These are phyloP conservation scores for Plasmodium ovale DNA, from an alignment of 169 alveolate species.

Conservation along the genomic window DNA sequence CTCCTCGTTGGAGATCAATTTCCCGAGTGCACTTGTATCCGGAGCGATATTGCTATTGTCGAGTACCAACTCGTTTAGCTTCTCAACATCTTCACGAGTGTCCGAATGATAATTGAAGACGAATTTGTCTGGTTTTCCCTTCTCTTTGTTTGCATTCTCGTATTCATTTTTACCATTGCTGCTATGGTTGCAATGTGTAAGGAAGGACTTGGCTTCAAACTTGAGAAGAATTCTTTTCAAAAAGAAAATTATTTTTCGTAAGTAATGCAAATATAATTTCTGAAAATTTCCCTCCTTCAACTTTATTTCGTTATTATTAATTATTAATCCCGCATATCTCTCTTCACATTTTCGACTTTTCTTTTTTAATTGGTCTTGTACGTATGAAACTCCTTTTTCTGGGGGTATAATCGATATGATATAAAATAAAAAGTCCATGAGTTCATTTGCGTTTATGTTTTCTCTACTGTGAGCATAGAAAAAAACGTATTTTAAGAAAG, in stretches of 20 bases:
- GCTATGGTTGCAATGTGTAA: constrained; percentile 11
- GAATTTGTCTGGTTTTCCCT: constrained; percentile 16
- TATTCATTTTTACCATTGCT: not conserved
- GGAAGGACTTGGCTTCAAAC: constrained; percentile 33
- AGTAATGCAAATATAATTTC: constrained; percentile 39
- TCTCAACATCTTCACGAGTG: constrained; percentile 21
- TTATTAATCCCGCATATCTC: constrained; percentile 8
- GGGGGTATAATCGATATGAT: constrained; percentile 27
- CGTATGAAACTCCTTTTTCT: not conserved
- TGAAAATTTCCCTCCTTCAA: constrained; percentile 12
- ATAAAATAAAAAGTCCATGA: constrained; percentile 42
- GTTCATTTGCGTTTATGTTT: constrained; percentile 3
- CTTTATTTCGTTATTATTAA: not conserved
- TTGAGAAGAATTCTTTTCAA: not conserved
- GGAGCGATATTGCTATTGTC: constrained; percentile 1
- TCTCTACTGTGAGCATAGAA: constrained; percentile 11
- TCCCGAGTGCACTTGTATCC: not conserved
- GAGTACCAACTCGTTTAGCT: constrained; percentile 39
- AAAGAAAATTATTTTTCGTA: constrained; percentile 19
- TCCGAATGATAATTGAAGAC: constrained; percentile 37
- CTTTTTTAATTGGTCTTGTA: not conserved
- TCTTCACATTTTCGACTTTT: not conserved
- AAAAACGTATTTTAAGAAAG: constrained; percentile 27
- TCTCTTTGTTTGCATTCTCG: not conserved
- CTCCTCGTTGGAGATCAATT: constrained; percentile 27